A percentile compares a stretch with the other conserved stretches of the same genome.
phyloP scores from a whole-genome alignment of 2,329 filamentous ascomycete genomes.

The Xylaria sp. region DNA sequence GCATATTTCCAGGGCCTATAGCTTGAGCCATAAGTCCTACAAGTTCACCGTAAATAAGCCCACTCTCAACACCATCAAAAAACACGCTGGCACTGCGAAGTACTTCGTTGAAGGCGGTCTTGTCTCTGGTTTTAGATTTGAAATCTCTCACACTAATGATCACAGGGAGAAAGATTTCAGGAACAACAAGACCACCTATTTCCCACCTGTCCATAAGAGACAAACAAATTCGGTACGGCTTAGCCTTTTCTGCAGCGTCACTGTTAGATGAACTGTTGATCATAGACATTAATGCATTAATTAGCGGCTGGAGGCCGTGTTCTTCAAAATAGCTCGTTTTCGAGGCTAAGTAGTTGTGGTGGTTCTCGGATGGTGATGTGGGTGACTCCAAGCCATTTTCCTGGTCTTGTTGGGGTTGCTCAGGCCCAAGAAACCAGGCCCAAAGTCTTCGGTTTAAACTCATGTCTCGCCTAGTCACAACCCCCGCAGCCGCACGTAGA shows the following conservation, averaged over 20 bases:
- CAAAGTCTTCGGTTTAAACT: slow-evolving; percentile 94
- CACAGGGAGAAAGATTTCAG: slow-evolving; percentile 87
- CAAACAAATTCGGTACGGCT: slow-evolving; percentile 89
- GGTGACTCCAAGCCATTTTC: slow-evolving; percentile 62
- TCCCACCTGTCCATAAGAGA: slow-evolving; percentile 99
- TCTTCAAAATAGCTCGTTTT: slow-evolving; percentile 85
- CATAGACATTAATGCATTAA: slow-evolving; percentile 79
- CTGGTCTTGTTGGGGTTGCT: slow-evolving; percentile 61
- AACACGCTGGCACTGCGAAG: slow-evolving; percentile 93
- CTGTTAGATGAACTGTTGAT: slow-evolving; percentile 66
- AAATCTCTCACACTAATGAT: slow-evolving; percentile 83
- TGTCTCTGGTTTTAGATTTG: slow-evolving; percentile 71
- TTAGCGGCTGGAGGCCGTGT: slow-evolving; percentile 79
- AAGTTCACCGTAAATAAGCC: slow-evolving; percentile 89
- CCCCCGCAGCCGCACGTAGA: slow-evolving; percentile 83
- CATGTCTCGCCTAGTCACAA: slow-evolving; percentile 93
- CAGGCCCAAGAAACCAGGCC: slow-evolving; percentile 93
- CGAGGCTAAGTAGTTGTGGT: slow-evolving; percentile 61
- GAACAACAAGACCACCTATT: slow-evolving; percentile 89
- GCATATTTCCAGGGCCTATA: slow-evolving; percentile 60
- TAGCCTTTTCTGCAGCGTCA: slow-evolving; percentile 75
- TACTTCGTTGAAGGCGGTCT: slow-evolving; percentile 83
- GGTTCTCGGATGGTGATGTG: slow-evolving; percentile 55
- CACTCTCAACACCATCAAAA: slow-evolving; percentile 96
- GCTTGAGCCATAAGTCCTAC: slow-evolving; percentile 73